Conservation (phyloP, 306 rosid genomes). For the Oxytropis ochrocephala region DNA sequence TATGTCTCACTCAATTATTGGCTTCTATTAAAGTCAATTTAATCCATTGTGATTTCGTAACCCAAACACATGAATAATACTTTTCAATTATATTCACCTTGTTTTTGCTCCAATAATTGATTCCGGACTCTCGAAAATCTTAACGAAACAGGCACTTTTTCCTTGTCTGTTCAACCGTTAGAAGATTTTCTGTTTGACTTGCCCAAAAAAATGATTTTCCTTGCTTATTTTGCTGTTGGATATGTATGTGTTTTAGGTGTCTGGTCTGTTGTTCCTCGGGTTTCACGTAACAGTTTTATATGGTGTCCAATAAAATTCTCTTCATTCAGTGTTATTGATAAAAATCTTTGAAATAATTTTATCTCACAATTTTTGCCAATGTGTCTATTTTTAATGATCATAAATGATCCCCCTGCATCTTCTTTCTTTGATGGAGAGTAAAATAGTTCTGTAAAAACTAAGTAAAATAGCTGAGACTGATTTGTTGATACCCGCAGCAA, state of each 20-base stretch:
- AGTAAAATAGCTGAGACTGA: conserved; percentile 9
- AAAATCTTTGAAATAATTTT: not conserved
- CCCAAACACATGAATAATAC: no score
- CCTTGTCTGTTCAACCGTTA: not conserved
- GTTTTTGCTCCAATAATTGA: no score
- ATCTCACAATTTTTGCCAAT: not conserved
- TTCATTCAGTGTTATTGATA: not conserved
- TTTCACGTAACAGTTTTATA: not conserved
- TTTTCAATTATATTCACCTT: no score
- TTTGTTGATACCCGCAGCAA: conserved; percentile 52
- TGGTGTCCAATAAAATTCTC: not conserved
- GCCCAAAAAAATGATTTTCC: not conserved
- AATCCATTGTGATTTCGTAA: no score
- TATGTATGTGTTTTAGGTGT: not conserved
- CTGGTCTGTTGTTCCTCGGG: not conserved
- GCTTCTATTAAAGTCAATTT: no score
- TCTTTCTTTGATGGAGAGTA: not conserved
- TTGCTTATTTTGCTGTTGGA: not conserved
- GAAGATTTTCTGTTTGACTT: not conserved
- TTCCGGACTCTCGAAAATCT: no score
- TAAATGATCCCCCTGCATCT: not conserved
- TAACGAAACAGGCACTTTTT: not conserved
- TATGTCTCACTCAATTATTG: no score
- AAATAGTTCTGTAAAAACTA: not conserved
- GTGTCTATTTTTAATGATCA: not conserved